Evolutionary conservation across 2,329 filamentous ascomycete genomes (phyloP), one percentile per base, ranked within the genome.

Genomic region (Cladosporium phlei): DNA sequence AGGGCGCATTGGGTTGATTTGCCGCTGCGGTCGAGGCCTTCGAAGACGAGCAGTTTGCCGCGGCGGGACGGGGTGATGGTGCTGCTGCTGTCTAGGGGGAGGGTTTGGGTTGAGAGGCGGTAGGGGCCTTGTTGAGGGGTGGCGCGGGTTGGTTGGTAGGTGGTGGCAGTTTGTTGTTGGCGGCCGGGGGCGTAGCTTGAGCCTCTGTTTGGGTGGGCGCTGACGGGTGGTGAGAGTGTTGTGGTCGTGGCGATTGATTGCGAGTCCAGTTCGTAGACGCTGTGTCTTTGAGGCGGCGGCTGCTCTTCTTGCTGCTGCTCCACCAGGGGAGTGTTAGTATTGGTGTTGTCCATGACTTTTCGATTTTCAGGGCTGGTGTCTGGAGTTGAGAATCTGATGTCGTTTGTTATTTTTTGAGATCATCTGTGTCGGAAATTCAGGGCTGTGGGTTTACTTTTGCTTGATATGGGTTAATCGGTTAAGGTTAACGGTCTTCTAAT

Each of bases 1-100:
- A 81, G 69, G 59, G 83, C 77, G 56, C 88, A 90, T 76, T 95
- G 90, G 25, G 89, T 95, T 17, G 88, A 91, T 75, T 96, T 96
- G 47, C 90, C 90, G 33, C 89, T 88, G 54, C 88, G 81, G 60
- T 96, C 90, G 52, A 96, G 75, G 2, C 90, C 90, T 70, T 96
- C 90, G 47, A 95, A 80, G 4, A 91, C 85, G 44, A 95, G 79
- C 24, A 96, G 78, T 10, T 83, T 80, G 37, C 89, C 89, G 27
- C 64, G 52, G 34, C 43, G 38, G n/a, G 29, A 21, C 0, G 22
- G 12, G 10, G 19, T 19, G 6, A 22, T 22, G 17, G 37, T 9
- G 11, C 12, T 14, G 16, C n/a, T 17, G n/a, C 11, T 11, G n/a
- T n/a, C 12, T 17, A 16, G 4, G 1, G 25, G 29, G 8, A 47